Conservation (phyloP, 148 eudicot genomes). For the Fallopia convolvulus region DNA sequence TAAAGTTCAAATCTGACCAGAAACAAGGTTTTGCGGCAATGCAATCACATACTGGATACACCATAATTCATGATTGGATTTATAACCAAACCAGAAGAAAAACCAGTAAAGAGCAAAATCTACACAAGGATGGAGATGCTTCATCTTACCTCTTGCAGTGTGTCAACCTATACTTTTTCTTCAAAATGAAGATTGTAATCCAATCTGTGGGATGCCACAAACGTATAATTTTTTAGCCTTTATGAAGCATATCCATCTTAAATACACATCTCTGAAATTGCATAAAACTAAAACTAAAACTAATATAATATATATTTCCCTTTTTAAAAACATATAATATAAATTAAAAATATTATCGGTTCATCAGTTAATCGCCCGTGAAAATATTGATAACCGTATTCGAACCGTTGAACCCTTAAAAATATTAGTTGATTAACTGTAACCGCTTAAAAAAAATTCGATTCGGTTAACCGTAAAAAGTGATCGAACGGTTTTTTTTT, state of each 20-base stretch:
- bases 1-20: neutral
- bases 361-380: too few relatives aligned
- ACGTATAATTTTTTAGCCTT: too few relatives aligned
- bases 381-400: too few relatives aligned
- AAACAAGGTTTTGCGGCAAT: neutral
- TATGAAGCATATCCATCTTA: neutral
- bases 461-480: too few relatives aligned
- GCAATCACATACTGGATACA: neutral
- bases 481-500: too few relatives aligned
- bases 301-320: too few relatives aligned
- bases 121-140: neutral
- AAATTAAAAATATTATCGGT: too few relatives aligned
- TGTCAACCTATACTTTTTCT: slow-evolving; percentile 3
- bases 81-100: neutral
- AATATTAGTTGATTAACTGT: too few relatives aligned
- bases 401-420: too few relatives aligned
- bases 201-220: neutral
- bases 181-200: neutral
- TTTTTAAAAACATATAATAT: too few relatives aligned
- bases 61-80: neutral
- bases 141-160: neutral
- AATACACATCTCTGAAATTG: neutral
- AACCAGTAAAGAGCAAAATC: neutral
- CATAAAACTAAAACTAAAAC: too few relatives aligned
- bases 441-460: too few relatives aligned